Conservation (phyloP, 192 early-diverging fungal genomes). For the Podochytrium sp. region DNA sequence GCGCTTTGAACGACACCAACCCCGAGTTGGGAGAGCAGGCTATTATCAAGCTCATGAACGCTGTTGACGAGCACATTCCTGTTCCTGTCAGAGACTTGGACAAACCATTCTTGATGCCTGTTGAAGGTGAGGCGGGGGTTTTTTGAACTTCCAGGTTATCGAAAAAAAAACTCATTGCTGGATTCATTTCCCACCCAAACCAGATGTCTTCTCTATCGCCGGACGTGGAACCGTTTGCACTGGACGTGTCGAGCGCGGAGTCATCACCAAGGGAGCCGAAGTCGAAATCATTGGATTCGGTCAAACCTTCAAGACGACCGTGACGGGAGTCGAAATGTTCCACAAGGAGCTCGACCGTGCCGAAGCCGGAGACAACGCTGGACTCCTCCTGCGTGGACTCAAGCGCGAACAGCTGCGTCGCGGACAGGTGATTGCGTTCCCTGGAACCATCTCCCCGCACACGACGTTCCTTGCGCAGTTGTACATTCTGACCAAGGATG, state of each 20-base stretch:
- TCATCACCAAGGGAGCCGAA: slow-evolving; percentile 90
- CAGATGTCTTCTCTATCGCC: slow-evolving; percentile 96
- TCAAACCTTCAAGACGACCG: slow-evolving; percentile 83
- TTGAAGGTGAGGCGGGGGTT: slow-evolving; percentile 67
- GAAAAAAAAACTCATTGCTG: neutral
- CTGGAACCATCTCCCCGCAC: slow-evolving; percentile 93
- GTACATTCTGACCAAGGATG: slow-evolving; percentile 96
- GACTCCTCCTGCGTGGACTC: slow-evolving; percentile 92
- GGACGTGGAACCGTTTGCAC: slow-evolving; percentile 97
- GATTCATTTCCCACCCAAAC: neutral
- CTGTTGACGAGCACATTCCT: slow-evolving; percentile 91
- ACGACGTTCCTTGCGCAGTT: slow-evolving; percentile 91
- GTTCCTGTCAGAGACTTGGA: slow-evolving; percentile 91
- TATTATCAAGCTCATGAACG: slow-evolving; percentile 89
- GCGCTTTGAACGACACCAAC: slow-evolving; percentile 89
- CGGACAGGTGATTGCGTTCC: slow-evolving; percentile 90
- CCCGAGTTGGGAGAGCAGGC: slow-evolving; percentile 90
- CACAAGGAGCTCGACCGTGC: slow-evolving; percentile 97
- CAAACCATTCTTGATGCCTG: slow-evolving; percentile 99
- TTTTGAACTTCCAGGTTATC: neutral
- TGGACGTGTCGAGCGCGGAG: slow-evolving; percentile 93
- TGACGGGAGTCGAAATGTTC: slow-evolving; percentile 99
- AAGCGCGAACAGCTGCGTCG: slow-evolving; percentile 96
- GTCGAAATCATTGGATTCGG: slow-evolving; percentile 97
- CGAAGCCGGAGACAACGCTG: slow-evolving; percentile 98